Conservation (phyloP, 495 filamentous ascomycete genomes). For the Penicillium cataractarum region DNA sequence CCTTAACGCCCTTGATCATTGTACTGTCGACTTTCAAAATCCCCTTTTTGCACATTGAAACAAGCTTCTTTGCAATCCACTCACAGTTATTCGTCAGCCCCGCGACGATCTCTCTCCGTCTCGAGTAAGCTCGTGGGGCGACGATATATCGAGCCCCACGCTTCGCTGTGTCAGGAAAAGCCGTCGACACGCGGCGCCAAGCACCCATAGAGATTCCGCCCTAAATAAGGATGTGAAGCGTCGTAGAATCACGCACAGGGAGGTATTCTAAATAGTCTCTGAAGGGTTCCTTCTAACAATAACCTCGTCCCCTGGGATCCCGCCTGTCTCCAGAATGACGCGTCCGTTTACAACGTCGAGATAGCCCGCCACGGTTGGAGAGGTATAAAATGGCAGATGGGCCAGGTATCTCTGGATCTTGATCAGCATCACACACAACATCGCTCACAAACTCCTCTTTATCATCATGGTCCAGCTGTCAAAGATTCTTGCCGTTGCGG, state of each 20-base stretch:
- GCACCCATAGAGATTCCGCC: conserved; percentile 4
- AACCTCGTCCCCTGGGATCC: background rate
- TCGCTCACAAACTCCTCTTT: background rate
- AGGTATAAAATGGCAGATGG: conserved; percentile 6
- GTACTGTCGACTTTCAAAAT: background rate
- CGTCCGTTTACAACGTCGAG: background rate
- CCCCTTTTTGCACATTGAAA: background rate
- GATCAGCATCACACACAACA: background rate
- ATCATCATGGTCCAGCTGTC: conserved; percentile 29
- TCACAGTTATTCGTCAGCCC: conserved; percentile 13
- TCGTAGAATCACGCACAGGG: background rate
- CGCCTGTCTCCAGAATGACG: conserved; percentile 6
- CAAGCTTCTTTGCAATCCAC: conserved; percentile 10
- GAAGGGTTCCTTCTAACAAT: background rate
- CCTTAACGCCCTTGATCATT: background rate
- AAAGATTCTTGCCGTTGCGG: conserved; percentile 33
- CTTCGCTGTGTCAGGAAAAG: background rate
- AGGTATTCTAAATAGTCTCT: background rate
- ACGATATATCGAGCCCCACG: background rate
- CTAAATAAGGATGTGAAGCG: background rate
- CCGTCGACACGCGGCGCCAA: conserved; percentile 27
- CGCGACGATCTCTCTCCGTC: conserved; percentile 17
- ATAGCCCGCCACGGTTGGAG: background rate
- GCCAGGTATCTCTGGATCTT: background rate
- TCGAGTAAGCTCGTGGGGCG: conserved; percentile 29